phyloP scores from a whole-genome alignment of 768 basidiomycete genomes.

The Hericium rajendrae region DNA sequence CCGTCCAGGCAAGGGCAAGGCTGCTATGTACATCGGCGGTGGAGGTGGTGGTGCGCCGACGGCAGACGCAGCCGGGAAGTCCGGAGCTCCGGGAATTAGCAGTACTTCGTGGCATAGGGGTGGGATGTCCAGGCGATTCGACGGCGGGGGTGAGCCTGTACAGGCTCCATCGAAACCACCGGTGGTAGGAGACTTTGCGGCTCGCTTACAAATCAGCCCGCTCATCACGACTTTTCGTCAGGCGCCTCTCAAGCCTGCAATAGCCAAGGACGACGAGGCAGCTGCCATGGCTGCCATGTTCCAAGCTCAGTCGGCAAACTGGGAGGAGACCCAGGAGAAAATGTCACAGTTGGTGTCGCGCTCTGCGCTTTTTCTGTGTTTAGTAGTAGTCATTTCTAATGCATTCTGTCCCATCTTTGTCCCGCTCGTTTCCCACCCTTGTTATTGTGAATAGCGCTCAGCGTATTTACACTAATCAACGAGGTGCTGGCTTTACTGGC shows the following conservation, averaged over 20 bases:
- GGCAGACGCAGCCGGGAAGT: conserved; percentile 23
- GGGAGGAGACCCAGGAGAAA: conserved; percentile 99
- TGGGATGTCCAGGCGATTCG: conserved; percentile 80
- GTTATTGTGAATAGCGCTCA: conserved; percentile 42
- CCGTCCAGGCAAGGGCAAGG: conserved; percentile 76
- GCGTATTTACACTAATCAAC: conserved; percentile 54
- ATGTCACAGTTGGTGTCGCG: conserved; percentile 95
- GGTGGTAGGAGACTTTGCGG: not conserved
- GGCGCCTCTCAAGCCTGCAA: conserved; percentile 25
- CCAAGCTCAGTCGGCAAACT: conserved; percentile 85
- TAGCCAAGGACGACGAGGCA: conserved; percentile 68
- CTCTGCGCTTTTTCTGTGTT: conserved; percentile 41
- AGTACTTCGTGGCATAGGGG: conserved; percentile 52
- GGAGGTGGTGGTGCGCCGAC: conserved; percentile 32
- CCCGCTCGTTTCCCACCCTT: not conserved
- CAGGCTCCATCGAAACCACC: not conserved
- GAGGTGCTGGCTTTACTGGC: conserved; percentile 48
- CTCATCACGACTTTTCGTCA: conserved; percentile 14
- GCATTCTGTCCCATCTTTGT: conserved; percentile 31
- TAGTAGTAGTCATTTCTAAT: conserved; percentile 72
- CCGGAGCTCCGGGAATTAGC: conserved; percentile 13
- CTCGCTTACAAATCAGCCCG: not conserved
- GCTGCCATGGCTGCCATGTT: conserved; percentile 99
- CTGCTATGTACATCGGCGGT: conserved; percentile 61
- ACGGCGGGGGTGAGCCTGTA: conserved; percentile 27